A percentile compares a stretch with the other conserved stretches of the same genome.
phyloP scores from a whole-genome alignment of 108 stramenopile species.

The Fragilariopsis cylindrus region DNA sequence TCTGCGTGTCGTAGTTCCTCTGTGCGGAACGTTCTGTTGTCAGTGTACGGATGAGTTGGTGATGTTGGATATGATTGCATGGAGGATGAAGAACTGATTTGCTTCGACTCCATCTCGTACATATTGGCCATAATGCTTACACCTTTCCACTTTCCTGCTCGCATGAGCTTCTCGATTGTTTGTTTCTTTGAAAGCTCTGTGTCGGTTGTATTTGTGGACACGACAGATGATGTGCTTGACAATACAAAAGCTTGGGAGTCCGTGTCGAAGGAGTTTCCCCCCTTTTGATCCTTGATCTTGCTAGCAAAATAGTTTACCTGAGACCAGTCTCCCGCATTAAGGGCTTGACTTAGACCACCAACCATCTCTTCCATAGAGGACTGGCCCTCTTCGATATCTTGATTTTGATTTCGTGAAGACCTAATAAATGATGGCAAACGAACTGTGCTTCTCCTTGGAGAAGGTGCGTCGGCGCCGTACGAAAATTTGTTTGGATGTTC shows the following conservation, averaged over 20 bases:
- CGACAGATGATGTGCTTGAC: slow-evolving; percentile 1
- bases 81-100: background rate
- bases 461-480: background rate
- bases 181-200: slow-evolving; percentile 21
- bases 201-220: slow-evolving; percentile 4
- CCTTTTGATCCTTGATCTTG: slow-evolving; percentile 28
- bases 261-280: slow-evolving; percentile 11
- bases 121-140: slow-evolving; percentile 41
- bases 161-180: slow-evolving; percentile 28
- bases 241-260: background rate
- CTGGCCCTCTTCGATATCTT: slow-evolving; percentile 15
- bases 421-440: background rate
- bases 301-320: slow-evolving; percentile 32
- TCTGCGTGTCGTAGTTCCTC: slow-evolving; percentile 13
- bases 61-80: slow-evolving; percentile 1
- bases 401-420: background rate
- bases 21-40: slow-evolving; percentile 2
- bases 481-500: background rate
- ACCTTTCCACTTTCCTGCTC: slow-evolving; percentile 35
- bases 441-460: background rate
- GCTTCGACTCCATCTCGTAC: slow-evolving; percentile 42
- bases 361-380: slow-evolving; percentile 10
- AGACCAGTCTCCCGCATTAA: slow-evolving; percentile 34
- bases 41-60: background rate
- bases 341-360: slow-evolving; percentile 11